These are phyloP conservation scores for Ophiorrhiza pumila DNA, from an alignment of 257 asterid species.

Conservation along the genomic window DNA sequence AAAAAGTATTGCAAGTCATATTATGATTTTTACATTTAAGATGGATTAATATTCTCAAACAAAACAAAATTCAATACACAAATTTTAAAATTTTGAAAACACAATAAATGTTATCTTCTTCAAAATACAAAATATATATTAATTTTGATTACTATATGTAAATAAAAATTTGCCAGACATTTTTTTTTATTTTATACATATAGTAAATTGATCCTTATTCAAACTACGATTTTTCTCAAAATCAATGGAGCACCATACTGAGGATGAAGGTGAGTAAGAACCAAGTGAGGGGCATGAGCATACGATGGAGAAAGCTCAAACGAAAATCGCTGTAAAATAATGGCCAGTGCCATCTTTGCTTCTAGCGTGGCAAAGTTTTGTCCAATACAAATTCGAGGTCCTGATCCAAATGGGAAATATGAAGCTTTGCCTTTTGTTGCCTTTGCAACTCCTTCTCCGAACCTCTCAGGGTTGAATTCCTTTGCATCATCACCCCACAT, in stretches of 20 bases:
- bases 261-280: slow-evolving; percentile 16
- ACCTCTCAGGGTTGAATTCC: slow-evolving; percentile 30
- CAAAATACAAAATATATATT: no score
- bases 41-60: no score
- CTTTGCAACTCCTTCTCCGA: slow-evolving; percentile 24
- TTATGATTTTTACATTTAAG: no score
- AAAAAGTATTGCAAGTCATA: no score
- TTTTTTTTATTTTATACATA: no score
- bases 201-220: no score
- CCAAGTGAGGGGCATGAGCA: slow-evolving; percentile 23
- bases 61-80: no score
- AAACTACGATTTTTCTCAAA: slow-evolving; percentile 17
- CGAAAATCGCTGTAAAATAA: slow-evolving; percentile 19
- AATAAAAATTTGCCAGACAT: no score
- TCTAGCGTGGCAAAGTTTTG: slow-evolving; percentile 25
- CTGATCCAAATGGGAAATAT: slow-evolving; percentile 25
- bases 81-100: no score
- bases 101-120: no score
- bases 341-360: slow-evolving; percentile 18
- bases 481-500: slow-evolving; percentile 30
- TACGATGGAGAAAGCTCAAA: slow-evolving; percentile 24
- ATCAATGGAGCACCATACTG: slow-evolving; percentile 27
- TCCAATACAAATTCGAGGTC: slow-evolving; percentile 26
- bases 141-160: no score
- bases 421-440: slow-evolving; percentile 25